A percentile compares a stretch with the other conserved stretches of the same genome.
Evolutionary conservation across 2,329 filamentous ascomycete species (phyloP).

Genomic region (Aspergillus fumigatiaffinis): DNA sequence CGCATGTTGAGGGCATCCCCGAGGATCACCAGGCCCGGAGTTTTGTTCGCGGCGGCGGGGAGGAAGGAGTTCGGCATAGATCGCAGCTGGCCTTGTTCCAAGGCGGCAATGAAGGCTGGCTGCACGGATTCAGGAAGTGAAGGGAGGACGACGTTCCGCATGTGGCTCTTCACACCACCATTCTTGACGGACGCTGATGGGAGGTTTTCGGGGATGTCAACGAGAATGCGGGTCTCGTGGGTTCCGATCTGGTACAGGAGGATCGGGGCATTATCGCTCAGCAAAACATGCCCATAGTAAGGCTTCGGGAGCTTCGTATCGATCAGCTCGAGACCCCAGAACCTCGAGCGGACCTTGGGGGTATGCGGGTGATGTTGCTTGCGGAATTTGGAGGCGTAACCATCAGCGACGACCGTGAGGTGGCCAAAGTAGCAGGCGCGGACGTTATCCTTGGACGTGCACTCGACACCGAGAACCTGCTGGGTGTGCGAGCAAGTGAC

Average conservation of each 20-base stretch:
- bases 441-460: constrained; percentile 57
- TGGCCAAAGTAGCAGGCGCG: constrained; percentile 81
- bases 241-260: constrained; percentile 96
- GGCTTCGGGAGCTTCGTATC: constrained; percentile 75
- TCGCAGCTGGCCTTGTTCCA: constrained; percentile 74
- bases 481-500: constrained; percentile 65
- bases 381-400: constrained; percentile 88
- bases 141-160: constrained; percentile 75
- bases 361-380: constrained; percentile 66
- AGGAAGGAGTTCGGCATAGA: constrained; percentile 97
- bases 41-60: constrained; percentile 69
- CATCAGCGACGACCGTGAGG: constrained; percentile 85
- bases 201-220: constrained; percentile 78
- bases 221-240: constrained; percentile 83
- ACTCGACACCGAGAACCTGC: constrained; percentile 79
- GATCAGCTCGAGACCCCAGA: constrained; percentile 89
- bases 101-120: constrained; percentile 69
- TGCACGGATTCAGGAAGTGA: constrained; percentile 68
- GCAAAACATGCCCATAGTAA: constrained; percentile 80
- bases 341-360: constrained; percentile 75
- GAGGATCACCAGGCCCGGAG: constrained; percentile 71
- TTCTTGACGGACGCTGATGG: constrained; percentile 67
- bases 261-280: constrained; percentile 72
- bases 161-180: constrained; percentile 81
- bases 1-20: constrained; percentile 99